These are phyloP conservation scores for Trichoderma hamatum DNA, from an alignment of 2,329 filamentous ascomycete species.

Conservation along the genomic window DNA sequence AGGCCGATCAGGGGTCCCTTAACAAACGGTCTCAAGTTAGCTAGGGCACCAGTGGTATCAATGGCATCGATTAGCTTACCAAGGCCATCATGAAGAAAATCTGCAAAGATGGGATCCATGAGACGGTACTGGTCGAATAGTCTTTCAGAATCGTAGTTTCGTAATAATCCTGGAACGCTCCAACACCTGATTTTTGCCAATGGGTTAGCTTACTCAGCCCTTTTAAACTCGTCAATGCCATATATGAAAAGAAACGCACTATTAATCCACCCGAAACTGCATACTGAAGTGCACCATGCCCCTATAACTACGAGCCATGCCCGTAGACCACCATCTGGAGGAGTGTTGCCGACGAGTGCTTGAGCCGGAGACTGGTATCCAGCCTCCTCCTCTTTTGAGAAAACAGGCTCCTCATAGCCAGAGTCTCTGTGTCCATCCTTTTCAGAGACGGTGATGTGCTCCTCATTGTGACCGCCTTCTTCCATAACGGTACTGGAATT, in stretches of 20 bases:
- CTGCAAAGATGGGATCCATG: constrained; percentile 64
- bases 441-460: background rate
- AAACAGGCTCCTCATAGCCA: background rate
- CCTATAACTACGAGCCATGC: constrained; percentile 48
- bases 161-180: constrained; percentile 63
- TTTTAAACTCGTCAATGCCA: background rate
- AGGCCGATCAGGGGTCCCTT: constrained; percentile 64
- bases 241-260: constrained; percentile 40
- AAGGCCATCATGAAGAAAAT: constrained; percentile 57
- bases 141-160: constrained; percentile 49
- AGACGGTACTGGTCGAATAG: constrained; percentile 57
- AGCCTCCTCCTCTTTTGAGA: background rate
- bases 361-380: background rate
- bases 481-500: constrained; percentile 22
- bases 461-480: background rate
- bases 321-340: constrained; percentile 35
- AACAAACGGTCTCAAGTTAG: background rate
- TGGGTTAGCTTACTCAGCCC: background rate
- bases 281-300: constrained; percentile 46
- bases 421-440: background rate
- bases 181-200: constrained; percentile 40
- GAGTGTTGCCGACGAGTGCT: background rate
- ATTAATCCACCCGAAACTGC: constrained; percentile 49
- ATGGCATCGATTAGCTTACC: constrained; percentile 34
- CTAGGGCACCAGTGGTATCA: background rate